These are phyloP conservation scores for Smallanthus sonchifolius DNA, from an alignment of 129 eudicot genomes.

Conservation along the genomic window DNA sequence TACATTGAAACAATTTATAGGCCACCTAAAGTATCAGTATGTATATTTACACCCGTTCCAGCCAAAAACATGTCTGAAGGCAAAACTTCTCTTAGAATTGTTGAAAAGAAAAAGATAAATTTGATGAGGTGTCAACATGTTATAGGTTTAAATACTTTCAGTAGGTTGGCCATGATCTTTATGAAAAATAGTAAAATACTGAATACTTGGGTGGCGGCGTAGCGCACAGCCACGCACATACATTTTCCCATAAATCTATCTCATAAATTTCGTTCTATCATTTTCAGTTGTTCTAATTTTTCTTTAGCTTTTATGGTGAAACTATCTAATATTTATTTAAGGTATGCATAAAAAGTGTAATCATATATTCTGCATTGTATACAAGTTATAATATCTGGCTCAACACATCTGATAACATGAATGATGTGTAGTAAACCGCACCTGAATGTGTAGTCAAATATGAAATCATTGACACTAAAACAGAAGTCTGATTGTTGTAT, in stretches of 20 bases:
- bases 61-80: background rate
- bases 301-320: background rate
- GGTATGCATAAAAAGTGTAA: background rate
- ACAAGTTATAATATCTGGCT: background rate
- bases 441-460: background rate
- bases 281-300: background rate
- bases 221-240: too few species aligned
- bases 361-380: background rate
- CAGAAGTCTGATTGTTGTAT: constrained; percentile 1
- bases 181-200: background rate
- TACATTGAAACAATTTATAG: background rate
- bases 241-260: background rate
- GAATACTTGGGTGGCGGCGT: too few species aligned
- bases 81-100: background rate
- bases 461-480: background rate
- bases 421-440: background rate
- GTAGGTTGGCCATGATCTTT: background rate
- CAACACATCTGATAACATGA: constrained; percentile 8
- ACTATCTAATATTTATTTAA: background rate
- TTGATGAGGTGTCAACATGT: background rate
- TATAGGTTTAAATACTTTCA: too few species aligned
- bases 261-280: background rate
- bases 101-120: background rate
- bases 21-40: background rate
- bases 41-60: too few species aligned